phyloP scores from a whole-genome alignment of 2,329 filamentous ascomycete genomes.

The Microcyclosporella mali region DNA sequence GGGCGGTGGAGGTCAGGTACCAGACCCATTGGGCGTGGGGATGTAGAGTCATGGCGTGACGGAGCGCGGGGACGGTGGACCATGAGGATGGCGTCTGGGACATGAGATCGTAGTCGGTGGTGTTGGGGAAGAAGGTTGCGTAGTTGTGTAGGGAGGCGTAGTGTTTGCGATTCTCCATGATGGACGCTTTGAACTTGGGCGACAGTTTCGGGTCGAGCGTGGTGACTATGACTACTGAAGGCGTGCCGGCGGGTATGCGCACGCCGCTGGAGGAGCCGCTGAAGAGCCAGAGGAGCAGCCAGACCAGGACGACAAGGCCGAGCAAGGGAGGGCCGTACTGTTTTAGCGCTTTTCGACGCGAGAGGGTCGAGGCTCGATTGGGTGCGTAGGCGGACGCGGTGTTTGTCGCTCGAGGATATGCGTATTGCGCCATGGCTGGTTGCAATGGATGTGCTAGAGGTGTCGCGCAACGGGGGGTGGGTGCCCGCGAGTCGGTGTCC shows the following conservation, averaged over 20 bases:
- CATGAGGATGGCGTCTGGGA: constrained; percentile 57
- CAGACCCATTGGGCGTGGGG: constrained; percentile 77
- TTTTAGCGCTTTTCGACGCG: constrained; percentile 21
- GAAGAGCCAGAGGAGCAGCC: constrained; percentile 30
- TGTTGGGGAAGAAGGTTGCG: constrained; percentile 70
- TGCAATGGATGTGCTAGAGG: too few relatives aligned
- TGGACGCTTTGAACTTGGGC: constrained; percentile 61
- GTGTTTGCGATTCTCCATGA: constrained; percentile 74
- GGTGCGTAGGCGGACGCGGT: constrained; percentile 65
- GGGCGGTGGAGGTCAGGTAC: constrained; percentile 75
- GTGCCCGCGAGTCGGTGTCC: too few relatives aligned
- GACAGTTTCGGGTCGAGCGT: constrained; percentile 66
- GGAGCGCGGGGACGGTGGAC: constrained; percentile 75
- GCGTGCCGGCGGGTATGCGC: constrained; percentile 37
- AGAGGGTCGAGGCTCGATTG: constrained; percentile 47
- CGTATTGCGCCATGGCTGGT: constrained; percentile 59
- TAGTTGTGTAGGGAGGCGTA: constrained; percentile 90
- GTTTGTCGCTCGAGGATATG: constrained; percentile 68
- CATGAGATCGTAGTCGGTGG: constrained; percentile 67
- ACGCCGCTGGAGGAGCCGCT: constrained; percentile 8
- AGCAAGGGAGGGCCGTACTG: constrained; percentile 44
- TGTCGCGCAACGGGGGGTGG: too few relatives aligned
- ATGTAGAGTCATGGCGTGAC: constrained; percentile 77
- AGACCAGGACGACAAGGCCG: constrained; percentile 19
- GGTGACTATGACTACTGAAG: constrained; percentile 72